phyloP scores from a whole-genome alignment of 75 land plant species.

The Ceratopteris richardii region DNA sequence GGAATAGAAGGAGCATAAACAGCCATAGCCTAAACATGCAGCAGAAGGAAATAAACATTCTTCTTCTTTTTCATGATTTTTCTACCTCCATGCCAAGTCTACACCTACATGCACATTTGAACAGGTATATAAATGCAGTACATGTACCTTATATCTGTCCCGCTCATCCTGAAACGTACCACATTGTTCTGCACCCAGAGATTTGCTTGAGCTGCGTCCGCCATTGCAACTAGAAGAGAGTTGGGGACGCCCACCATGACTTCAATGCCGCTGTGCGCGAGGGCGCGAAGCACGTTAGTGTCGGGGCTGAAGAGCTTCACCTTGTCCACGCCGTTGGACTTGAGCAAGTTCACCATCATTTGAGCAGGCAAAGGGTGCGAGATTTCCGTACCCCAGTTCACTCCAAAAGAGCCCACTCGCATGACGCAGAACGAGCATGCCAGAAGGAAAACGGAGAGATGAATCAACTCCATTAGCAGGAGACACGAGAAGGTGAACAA shows the following conservation, averaged over 20 bases:
- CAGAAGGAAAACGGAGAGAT: no score
- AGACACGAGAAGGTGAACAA: no score
- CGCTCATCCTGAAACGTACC: conserved; percentile 27
- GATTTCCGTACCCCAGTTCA: conserved; percentile 56
- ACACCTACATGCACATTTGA: neutral
- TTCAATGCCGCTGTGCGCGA: conserved; percentile 37
- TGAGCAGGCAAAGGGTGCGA: conserved; percentile 37
- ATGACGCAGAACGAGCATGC: no score
- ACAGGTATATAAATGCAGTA: no score
- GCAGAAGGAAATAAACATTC: neutral
- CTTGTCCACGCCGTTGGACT: conserved; percentile 28
- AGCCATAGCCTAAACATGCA: neutral
- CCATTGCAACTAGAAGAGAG: conserved; percentile 23
- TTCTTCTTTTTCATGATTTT: neutral
- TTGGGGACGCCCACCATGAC: conserved; percentile 50
- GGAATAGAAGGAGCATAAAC: conserved; percentile 4
- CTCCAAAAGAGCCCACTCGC: conserved; percentile 11
- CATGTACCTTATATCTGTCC: conserved; percentile 46
- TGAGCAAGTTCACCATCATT: conserved; percentile 39
- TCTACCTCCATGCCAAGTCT: neutral
- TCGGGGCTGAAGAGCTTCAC: conserved; percentile 59
- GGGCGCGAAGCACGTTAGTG: conserved; percentile 22
- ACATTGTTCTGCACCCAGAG: conserved; percentile 44
- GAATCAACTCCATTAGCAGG: no score
- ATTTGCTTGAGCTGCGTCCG: conserved; percentile 16